Evolutionary conservation across 495 filamentous ascomycete species (phyloP).

Genomic region (Podospora anserina): DNA sequence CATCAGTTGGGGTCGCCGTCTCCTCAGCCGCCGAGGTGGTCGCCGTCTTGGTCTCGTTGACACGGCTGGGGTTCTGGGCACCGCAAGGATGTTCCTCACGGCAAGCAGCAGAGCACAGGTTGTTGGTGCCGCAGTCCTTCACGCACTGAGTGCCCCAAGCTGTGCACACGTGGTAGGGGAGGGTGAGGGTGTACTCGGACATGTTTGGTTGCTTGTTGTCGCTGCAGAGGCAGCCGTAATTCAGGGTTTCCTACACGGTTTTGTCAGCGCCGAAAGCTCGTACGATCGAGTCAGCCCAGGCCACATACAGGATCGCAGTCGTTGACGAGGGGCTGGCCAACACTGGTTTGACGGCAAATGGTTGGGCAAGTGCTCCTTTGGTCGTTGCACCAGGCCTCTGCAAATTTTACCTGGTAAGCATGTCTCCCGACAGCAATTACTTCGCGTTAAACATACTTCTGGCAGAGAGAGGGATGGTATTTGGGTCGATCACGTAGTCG

Average conservation of each 20-base stretch:
- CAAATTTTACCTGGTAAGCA: constrained; percentile 26
- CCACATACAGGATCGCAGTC: constrained; percentile 67
- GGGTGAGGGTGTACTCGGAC: constrained; percentile 77
- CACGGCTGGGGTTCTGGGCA: constrained; percentile 62
- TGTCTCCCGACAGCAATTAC: neutral
- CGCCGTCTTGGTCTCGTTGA: constrained; percentile 57
- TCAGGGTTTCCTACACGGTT: constrained; percentile 55
- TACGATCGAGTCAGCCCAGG: neutral
- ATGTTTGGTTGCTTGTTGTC: constrained; percentile 71
- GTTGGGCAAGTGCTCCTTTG: constrained; percentile 69
- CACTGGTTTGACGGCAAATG: constrained; percentile 68
- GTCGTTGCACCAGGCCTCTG: constrained; percentile 66
- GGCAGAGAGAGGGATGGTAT: constrained; percentile 48
- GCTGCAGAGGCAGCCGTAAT: constrained; percentile 71
- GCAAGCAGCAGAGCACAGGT: constrained; percentile 61
- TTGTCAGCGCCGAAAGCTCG: constrained; percentile 13
- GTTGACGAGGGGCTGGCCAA: constrained; percentile 55
- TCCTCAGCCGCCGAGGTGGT: constrained; percentile 43
- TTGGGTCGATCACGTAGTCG: constrained; percentile 58
- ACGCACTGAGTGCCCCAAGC: constrained; percentile 71
- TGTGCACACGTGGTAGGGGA: constrained; percentile 81
- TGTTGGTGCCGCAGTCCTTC: constrained; percentile 54
- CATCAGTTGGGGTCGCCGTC: constrained; percentile 32
- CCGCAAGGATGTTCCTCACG: constrained; percentile 74
- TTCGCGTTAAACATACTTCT: constrained; percentile 34